phyloP scores from a whole-genome alignment of 164 flowering plant species.

The Cinnamomum micranthum region DNA sequence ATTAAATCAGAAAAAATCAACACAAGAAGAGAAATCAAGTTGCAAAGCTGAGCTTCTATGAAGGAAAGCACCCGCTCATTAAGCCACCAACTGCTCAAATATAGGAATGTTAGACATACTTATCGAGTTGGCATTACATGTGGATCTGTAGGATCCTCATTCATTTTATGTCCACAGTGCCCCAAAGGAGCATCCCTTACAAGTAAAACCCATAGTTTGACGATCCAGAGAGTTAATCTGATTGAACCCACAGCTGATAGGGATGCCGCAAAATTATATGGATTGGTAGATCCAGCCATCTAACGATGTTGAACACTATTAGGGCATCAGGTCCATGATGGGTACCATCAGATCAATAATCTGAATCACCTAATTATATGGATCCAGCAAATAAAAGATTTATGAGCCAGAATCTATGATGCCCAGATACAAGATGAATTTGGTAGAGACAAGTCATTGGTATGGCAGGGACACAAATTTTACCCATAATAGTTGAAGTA shows the following conservation, averaged over 20 bases:
- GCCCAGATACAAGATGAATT: too few relatives aligned
- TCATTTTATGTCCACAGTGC: background rate
- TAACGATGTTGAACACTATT: too few relatives aligned
- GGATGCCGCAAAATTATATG: background rate
- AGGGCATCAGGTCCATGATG: background rate
- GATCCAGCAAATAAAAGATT: too few relatives aligned
- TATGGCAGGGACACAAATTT: too few relatives aligned
- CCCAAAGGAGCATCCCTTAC: background rate
- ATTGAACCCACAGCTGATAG: background rate
- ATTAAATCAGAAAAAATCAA: conserved; percentile 5
- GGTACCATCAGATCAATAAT: background rate
- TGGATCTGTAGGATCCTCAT: background rate
- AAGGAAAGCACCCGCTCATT: background rate
- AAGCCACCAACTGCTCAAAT: conserved; percentile 16
- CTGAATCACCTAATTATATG: background rate
- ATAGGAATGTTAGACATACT: background rate
- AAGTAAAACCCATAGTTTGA: background rate
- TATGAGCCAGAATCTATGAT: too few relatives aligned
- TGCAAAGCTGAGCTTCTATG: conserved; percentile 5
- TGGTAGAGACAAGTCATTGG: too few relatives aligned
- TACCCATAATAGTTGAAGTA: too few relatives aligned
- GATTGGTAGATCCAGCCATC: too few relatives aligned
- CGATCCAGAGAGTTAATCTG: background rate
- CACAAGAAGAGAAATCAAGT: background rate
- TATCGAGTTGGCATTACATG: background rate